phyloP scores from a whole-genome alignment of 352 stramenopile species.

The Globisporangium recalcitrans region DNA sequence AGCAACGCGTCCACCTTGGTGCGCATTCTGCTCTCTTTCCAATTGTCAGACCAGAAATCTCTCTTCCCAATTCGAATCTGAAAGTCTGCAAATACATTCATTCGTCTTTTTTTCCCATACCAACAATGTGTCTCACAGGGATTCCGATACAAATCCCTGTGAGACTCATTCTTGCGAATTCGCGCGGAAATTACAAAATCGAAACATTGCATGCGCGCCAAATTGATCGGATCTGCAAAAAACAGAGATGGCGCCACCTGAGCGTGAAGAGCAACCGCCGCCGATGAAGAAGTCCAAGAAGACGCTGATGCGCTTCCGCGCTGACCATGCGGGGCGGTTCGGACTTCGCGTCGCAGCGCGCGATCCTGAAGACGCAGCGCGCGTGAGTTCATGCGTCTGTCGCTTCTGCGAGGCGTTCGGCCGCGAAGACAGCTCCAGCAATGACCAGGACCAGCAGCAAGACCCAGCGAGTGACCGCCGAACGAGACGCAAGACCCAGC shows the following conservation, averaged over 20 bases:
- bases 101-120: too few species aligned
- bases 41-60: too few species aligned
- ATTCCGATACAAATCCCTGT: too few species aligned
- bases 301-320: neutral
- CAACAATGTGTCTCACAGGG: too few species aligned
- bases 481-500: neutral
- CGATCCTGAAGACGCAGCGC: neutral
- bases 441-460: neutral
- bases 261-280: neutral
- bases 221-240: too few species aligned
- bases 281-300: neutral
- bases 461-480: neutral
- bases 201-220: too few species aligned
- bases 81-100: too few species aligned
- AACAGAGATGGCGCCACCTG: neutral
- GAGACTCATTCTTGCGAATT: too few species aligned
- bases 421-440: neutral
- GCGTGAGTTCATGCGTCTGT: neutral
- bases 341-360: neutral
- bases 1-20: constrained; percentile 34
- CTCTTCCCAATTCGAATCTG: too few species aligned
- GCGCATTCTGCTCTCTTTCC: neutral
- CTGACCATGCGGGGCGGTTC: neutral
- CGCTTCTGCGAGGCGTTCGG: neutral
- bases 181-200: too few species aligned